Evolutionary conservation across 177 flowering plant genomes (phyloP).

Genomic region (Telopea speciosissima): DNA sequence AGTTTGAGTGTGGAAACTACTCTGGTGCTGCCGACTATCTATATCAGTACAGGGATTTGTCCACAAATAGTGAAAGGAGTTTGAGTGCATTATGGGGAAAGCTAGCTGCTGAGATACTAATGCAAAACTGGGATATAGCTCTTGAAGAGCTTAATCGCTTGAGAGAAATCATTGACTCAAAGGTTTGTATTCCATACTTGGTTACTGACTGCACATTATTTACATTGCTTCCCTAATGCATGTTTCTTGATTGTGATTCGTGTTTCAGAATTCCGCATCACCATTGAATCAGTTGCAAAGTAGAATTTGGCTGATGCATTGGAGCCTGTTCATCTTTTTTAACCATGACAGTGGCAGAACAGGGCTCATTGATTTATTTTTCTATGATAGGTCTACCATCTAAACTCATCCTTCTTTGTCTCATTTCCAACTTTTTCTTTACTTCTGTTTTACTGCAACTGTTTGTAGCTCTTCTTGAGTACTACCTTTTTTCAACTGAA

Average conservation of each 20-base stretch:
- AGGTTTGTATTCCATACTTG: slow-evolving; percentile 33
- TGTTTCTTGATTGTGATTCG: slow-evolving; percentile 1
- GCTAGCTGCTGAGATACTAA: slow-evolving; percentile 90
- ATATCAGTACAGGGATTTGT: slow-evolving; percentile 80
- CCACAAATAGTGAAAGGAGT: slow-evolving; percentile 82
- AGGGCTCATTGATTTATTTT: slow-evolving; percentile 83
- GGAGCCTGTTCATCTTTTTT: slow-evolving; percentile 97
- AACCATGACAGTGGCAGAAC: slow-evolving; percentile 95
- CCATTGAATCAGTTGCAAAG: slow-evolving; percentile 83
- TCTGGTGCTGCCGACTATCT: slow-evolving; percentile 97
- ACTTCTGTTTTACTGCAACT: not conserved
- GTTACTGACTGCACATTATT: not conserved
- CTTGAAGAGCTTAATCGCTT: slow-evolving; percentile 84
- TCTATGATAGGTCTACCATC: slow-evolving; percentile 76
- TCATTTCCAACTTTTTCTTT: not conserved
- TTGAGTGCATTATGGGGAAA: slow-evolving; percentile 96
- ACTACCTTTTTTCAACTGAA: not conserved
- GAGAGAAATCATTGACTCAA: slow-evolving; percentile 88
- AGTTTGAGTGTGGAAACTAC: slow-evolving; percentile 98
- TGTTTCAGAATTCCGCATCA: slow-evolving; percentile 70
- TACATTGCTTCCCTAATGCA: not conserved
- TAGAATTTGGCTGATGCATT: slow-evolving; percentile 96
- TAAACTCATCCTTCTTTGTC: not conserved
- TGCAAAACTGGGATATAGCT: slow-evolving; percentile 99
- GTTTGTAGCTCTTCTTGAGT: not conserved